Evolutionary conservation across 1,284 basidiomycete genomes (phyloP).

Genomic region (Kwoniella shivajii): DNA sequence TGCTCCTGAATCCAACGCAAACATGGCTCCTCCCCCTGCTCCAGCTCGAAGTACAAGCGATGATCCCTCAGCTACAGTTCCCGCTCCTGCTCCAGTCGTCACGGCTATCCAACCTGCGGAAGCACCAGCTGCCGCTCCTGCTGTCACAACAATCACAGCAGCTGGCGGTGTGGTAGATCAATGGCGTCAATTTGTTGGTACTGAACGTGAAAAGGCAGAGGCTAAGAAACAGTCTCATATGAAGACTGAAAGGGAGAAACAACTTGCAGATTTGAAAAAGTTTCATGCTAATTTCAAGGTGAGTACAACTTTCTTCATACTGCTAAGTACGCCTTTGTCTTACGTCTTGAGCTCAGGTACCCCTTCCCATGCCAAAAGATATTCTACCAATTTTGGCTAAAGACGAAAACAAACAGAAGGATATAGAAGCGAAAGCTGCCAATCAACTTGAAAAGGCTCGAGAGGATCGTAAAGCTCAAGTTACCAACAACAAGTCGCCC

Average conservation of each 20-base stretch:
- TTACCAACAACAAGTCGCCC: constrained; percentile 14
- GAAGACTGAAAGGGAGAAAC: constrained; percentile 69
- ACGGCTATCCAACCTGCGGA: constrained; percentile 1
- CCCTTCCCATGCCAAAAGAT: constrained; percentile 91
- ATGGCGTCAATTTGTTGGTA: constrained; percentile 86
- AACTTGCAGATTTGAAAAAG: constrained; percentile 81
- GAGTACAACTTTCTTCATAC: constrained; percentile 18
- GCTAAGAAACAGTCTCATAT: constrained; percentile 87
- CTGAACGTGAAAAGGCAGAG: constrained; percentile 81
- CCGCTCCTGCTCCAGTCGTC: constrained; percentile 6
- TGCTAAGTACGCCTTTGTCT: too few relatives aligned
- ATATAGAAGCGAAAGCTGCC: constrained; percentile 78
- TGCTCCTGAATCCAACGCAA: constrained; percentile 1
- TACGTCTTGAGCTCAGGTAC: too few relatives aligned
- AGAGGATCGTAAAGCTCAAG: constrained; percentile 20
- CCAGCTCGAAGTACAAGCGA: constrained; percentile 27
- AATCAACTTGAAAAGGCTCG: constrained; percentile 61
- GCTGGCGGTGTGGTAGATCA: constrained; percentile 43
- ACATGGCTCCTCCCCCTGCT: constrained; percentile 12
- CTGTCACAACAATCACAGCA: neutral
- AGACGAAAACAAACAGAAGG: constrained; percentile 81
- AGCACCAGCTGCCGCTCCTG: constrained; percentile 2
- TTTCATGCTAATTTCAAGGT: constrained; percentile 95
- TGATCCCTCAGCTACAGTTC: constrained; percentile 9
- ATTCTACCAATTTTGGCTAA: constrained; percentile 89